Base-by-base conservation (phyloP, 495 filamentous ascomycete species). In the Hypoxylon trugodes region DNA sequence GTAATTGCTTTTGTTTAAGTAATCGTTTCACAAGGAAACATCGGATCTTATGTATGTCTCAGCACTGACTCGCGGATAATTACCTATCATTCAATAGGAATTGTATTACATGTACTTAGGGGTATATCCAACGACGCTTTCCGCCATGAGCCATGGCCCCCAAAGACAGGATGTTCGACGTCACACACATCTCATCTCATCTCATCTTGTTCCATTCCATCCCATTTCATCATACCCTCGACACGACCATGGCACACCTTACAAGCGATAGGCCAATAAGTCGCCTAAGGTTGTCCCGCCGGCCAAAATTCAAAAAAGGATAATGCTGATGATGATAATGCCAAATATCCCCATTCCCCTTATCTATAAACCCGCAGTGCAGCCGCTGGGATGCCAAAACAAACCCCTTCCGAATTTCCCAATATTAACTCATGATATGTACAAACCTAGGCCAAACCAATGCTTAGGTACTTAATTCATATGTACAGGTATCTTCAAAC, bases 41-140 rank as follows among this genome's bases (percentile, higher is more conserved):
- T 37, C 13, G 25, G 21, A 7, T 36, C 21, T 28, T 35, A 8
- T n/a, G n/a, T n/a, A n/a, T n/a, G n/a, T n/a, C n/a, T n/a, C n/a
- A n/a, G 10, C 21, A 6, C 43, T 28, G 21, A 46, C 32, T 47
- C 41, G 10, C 37, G 21, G 3, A 8, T 15, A 4, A 47, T 2
- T 40, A 7, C 18, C 13, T n/a, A 3, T 41, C 37, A n/a, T n/a
- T n/a, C n/a, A n/a, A n/a, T n/a, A n/a, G n/a, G n/a, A n/a, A n/a
- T n/a, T n/a, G n/a, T n/a, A n/a, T n/a, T n/a, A n/a, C 5, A 22
- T 48, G 32, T 26, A 13, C 13, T 28, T 59, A 18, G 35, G 45
- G 43, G 43, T 59, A 59, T 59, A 41, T 59, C 45, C 45, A 59
- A 59, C 45, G n/a, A 25, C 32, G 18, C 18, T 22, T 15, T 21